A percentile compares a stretch with the other conserved stretches of the same genome.
phyloP scores from a whole-genome alignment of 202 grass and related monocot genomes.

The Panicum hallii region DNA sequence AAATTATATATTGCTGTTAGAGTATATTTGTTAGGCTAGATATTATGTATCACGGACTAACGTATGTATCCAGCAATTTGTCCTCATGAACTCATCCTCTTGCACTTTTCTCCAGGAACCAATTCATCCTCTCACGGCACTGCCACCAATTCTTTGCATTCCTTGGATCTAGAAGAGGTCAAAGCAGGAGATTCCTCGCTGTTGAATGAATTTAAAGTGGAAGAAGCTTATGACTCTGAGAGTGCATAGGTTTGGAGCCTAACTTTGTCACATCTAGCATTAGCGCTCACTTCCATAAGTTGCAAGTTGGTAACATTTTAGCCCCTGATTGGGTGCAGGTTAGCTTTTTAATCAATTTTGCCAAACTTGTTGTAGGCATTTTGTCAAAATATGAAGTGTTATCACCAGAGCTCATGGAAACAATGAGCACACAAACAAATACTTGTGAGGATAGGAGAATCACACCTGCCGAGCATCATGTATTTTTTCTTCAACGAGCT shows the following conservation, averaged over 20 bases:
- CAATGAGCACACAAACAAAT: not conserved
- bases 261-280: no score
- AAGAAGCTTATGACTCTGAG: not conserved
- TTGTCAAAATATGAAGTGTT: constrained; percentile 2
- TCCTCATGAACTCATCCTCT: not conserved
- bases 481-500: constrained; percentile 63
- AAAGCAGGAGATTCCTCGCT: not conserved
- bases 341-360: not conserved
- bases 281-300: not conserved
- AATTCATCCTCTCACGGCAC: not conserved
- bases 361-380: no score
- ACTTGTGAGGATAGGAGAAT: constrained; percentile 34
- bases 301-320: not conserved
- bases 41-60: no score
- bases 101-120: not conserved
- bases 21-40: no score
- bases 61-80: not conserved
- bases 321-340: not conserved
- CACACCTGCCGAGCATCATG: constrained; percentile 65
- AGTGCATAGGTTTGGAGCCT: not conserved
- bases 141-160: not conserved
- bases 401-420: not conserved
- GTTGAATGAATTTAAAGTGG: not conserved
- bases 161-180: not conserved
- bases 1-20: no score